phyloP scores from a whole-genome alignment of 495 filamentous ascomycete species.

The Pyrenopolyporus hunteri region DNA sequence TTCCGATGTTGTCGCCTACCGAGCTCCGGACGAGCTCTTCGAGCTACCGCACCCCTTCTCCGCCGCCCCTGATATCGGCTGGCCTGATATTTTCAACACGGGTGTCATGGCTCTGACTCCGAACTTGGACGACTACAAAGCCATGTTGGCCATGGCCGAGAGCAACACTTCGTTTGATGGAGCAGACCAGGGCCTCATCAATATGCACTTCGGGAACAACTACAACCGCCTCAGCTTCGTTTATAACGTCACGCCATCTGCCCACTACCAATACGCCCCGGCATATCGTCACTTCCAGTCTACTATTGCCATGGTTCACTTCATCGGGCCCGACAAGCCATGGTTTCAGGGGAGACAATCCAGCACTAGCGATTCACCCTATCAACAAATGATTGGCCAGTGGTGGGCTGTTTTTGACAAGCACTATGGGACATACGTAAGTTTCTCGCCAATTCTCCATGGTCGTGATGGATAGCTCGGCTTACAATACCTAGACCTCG shows the following conservation, averaged over 20 bases:
- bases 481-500: constrained; percentile 21
- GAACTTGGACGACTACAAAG: constrained; percentile 85
- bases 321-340: constrained; percentile 90
- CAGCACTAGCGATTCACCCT: constrained; percentile 63
- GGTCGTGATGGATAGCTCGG: background rate
- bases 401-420: constrained; percentile 95
- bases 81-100: constrained; percentile 98
- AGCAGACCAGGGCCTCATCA: constrained; percentile 94
- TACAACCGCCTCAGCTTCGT: constrained; percentile 91
- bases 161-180: constrained; percentile 94
- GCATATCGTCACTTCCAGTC: constrained; percentile 93
- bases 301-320: constrained; percentile 86
- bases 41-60: constrained; percentile 77
- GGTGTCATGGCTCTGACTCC: constrained; percentile 91
- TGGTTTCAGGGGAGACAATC: constrained; percentile 75
- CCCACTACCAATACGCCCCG: constrained; percentile 92
- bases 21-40: constrained; percentile 93
- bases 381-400: constrained; percentile 76
- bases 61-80: constrained; percentile 93
- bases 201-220: constrained; percentile 83
- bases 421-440: constrained; percentile 70
- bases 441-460: constrained; percentile 26
- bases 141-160: constrained; percentile 80
- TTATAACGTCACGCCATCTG: constrained; percentile 95
- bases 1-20: constrained; percentile 83